phyloP scores from a whole-genome alignment of 176 grass and related monocot genomes.

The barley (Hordeum vulgare) region DNA sequence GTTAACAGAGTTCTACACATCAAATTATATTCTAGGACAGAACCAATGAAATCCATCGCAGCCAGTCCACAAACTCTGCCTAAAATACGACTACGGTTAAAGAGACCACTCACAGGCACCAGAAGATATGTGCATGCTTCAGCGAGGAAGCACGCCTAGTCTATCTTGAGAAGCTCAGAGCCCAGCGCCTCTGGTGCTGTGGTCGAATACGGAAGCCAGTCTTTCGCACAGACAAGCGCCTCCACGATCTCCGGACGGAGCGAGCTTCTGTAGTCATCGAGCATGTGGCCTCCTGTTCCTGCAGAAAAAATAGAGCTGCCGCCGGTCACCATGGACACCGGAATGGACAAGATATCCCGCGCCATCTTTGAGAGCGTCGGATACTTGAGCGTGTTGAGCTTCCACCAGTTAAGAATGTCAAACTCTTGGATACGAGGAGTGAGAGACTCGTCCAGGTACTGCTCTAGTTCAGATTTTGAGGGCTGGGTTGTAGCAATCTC shows the following conservation, averaged over 20 bases:
- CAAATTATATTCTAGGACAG: slow-evolving; percentile 1
- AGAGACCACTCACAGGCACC: neutral
- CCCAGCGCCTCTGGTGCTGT: neutral
- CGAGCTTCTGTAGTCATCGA: slow-evolving; percentile 28
- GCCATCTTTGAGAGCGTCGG: slow-evolving; percentile 69
- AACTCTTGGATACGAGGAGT: slow-evolving; percentile 54
- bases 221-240: slow-evolving; percentile 21
- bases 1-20: slow-evolving; percentile 16
- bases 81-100: slow-evolving; percentile 23
- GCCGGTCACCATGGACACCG: slow-evolving; percentile 42
- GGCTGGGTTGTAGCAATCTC: slow-evolving; percentile 60
- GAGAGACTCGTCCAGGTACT: slow-evolving; percentile 57
- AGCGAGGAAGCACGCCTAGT: neutral
- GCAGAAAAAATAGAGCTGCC: slow-evolving; percentile 42
- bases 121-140: neutral
- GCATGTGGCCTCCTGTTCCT: slow-evolving; percentile 47
- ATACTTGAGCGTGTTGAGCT: slow-evolving; percentile 57
- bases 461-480: slow-evolving; percentile 51
- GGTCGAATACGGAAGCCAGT: slow-evolving; percentile 20
- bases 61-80: neutral
- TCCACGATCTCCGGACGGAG: slow-evolving; percentile 19
- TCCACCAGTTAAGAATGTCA: slow-evolving; percentile 70
- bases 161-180: slow-evolving; percentile 1
- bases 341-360: slow-evolving; percentile 50
- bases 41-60: neutral